Evolutionary conservation across 257 asterid genomes (phyloP), one percentile per base, ranked within the genome.

Genomic region (Solanum pinnatisectum): DNA sequence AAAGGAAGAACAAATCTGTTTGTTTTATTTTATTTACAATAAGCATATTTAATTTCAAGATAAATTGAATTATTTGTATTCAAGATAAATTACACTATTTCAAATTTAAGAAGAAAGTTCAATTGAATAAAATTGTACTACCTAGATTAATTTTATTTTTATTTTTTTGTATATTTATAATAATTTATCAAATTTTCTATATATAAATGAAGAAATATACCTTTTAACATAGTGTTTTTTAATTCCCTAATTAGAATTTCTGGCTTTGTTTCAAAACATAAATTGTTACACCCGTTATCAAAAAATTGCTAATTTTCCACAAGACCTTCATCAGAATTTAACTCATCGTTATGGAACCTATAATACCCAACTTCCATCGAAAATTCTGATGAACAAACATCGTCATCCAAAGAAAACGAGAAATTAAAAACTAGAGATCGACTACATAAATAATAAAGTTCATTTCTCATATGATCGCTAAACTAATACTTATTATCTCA

Each of bases 201-300:
- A 13, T 13, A 27, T 68, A 18, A 68, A 6, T 2, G 15, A 68
- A 27, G 32, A 68, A 5, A 68, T 12, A 12, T 44, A 44, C 6
- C 1, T 27, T 13, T 6, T 27, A 68, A 6, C 13, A 8, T 6
- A 27, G 5, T 30, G 3, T 6, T 13, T 65, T 27, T 3, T 6
- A 70, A 70, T 30, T 14, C 2, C 11, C 12, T 70, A 6, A 15
- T 14, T 30, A 10, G 3, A 70, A 30, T 70, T 13, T 27, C 5
- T 27, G 40, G 40, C 40, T 37, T 37, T 7, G 1, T 10, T 7
- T 1, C 7, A 68, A 30, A 30, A 30, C 5, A 30, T 30, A 30
- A 70, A 30, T 70, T 5, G 4, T 14, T 70, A 70, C 2, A 1
- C 23, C 0, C 6, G 0, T 8, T 13, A 30, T n/a, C 0, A 10